Evolutionary conservation across 495 filamentous ascomycete species (phyloP).

Genomic region (Chaetomidium leptoderma): DNA sequence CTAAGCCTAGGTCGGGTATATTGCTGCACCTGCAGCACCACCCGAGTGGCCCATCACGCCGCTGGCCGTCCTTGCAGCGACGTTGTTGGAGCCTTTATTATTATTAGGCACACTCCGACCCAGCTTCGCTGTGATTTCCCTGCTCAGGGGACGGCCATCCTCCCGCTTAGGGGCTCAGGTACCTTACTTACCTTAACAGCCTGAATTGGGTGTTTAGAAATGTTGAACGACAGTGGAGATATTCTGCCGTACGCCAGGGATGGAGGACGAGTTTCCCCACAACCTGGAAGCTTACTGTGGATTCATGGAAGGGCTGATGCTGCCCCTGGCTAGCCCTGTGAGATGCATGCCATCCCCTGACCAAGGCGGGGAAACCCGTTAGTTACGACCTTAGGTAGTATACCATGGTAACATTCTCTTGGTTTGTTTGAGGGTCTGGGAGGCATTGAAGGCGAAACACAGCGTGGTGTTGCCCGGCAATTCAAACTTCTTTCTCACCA

Average conservation of each 20-base stretch:
- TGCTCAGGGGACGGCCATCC: neutral
- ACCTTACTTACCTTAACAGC: no score
- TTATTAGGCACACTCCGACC: conserved; percentile 1
- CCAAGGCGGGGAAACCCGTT: neutral
- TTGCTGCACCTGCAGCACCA: conserved; percentile 20
- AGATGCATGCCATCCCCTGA: neutral
- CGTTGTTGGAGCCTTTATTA: neutral
- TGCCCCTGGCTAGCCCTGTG: conserved; percentile 5
- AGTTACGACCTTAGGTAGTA: neutral
- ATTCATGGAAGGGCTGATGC: neutral
- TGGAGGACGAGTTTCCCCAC: no score
- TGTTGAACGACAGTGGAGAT: no score
- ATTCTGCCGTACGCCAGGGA: no score
- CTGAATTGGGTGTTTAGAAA: no score
- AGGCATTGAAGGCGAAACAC: neutral
- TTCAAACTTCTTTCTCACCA: neutral
- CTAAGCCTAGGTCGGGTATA: conserved; percentile 28
- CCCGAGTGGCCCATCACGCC: conserved; percentile 9
- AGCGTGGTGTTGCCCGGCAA: neutral
- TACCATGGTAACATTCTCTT: neutral
- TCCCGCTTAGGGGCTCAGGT: no score
- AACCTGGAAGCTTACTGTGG: no score
- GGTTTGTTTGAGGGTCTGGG: conserved; percentile 6
- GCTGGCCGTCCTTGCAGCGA: conserved; percentile 3
- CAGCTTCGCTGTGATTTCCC: neutral